Base-by-base conservation (phyloP, 495 filamentous ascomycete genomes). In the Aspergillus nanangensis region DNA sequence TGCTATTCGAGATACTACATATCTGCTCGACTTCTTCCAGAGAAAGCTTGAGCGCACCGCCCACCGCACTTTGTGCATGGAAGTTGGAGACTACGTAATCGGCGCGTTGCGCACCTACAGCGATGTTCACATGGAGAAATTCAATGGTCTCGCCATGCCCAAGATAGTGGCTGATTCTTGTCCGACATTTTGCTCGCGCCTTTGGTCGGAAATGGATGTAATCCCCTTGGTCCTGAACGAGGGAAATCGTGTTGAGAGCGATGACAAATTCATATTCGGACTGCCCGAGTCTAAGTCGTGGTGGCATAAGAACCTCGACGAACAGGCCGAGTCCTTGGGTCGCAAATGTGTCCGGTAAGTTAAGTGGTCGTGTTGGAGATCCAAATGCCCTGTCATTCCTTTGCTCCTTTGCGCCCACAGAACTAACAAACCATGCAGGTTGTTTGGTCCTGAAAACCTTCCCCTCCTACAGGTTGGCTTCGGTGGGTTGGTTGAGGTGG, bases 241-340 rank as follows among this genome's bases (percentile, higher is more conserved):
- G 35, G 50, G 48, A 9, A 55, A 41, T 10, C 41, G 56, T 37
- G 23, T 44, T 8, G 61, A 67, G 2, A 44, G 60, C 1, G 53
- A 48, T 48, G 37, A 57, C 38, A 2, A 47, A 43, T 49, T 43
- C 33, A 44, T 47, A 25, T 34, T 46, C 15, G 27, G 46, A 20
- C 19, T 52, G 14, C 35, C 25, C 27, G 36, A 35, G 5, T 33
- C 11, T 17, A 29, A 21, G 0, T 24, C 47, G 57, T 76, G 76
- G 75, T 68, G 78, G 29, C 59, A 65, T 5, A 81, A 79, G 51
- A 63, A 75, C 29, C 75, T 89, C 10, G 89, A 91, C 50, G 89
- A 95, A 56, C 85, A 92, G 62, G 87, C 89, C 2, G 89, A 95
- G 56, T 87, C 87, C 0, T 87, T 92, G 80, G 84, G 82, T 3